These are phyloP conservation scores for Alternaria novae-zelandiae DNA, from an alignment of 2,329 filamentous ascomycete species.

Conservation along the genomic window DNA sequence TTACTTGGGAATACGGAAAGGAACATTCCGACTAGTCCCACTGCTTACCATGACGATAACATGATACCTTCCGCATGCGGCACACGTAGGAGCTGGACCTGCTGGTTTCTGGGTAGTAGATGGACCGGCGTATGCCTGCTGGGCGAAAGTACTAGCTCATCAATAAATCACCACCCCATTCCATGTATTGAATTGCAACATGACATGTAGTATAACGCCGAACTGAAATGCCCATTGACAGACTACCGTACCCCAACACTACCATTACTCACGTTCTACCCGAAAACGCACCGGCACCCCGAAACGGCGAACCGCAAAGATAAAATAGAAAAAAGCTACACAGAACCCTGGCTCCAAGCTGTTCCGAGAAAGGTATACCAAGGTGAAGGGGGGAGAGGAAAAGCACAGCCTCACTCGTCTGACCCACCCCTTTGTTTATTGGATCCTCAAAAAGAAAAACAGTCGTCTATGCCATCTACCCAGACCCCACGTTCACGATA, in stretches of 20 bases:
- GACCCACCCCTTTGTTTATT: background rate
- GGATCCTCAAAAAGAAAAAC: background rate
- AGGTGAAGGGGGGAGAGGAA: background rate
- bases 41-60: slow-evolving; percentile 11
- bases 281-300: background rate
- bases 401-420: background rate
- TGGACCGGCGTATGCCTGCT: slow-evolving; percentile 4
- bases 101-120: slow-evolving; percentile 12
- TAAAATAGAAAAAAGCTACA: background rate
- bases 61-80: slow-evolving; percentile 24
- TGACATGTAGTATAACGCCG: background rate
- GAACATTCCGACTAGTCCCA: slow-evolving; percentile 1
- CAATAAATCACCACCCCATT: slow-evolving; percentile 7
- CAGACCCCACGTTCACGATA: background rate
- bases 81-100: slow-evolving; percentile 3
- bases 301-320: background rate
- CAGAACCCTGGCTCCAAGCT: background rate
- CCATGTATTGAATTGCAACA: background rate
- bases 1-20: slow-evolving; percentile 11
- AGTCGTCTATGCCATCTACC: background rate
- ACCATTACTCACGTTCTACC: background rate
- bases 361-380: background rate
- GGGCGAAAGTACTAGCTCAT: slow-evolving; percentile 11
- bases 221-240: background rate
- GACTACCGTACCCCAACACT: background rate